Evolutionary conservation across 495 filamentous ascomycete genomes (phyloP).

Genomic region (Diplogelasinospora grovesii): DNA sequence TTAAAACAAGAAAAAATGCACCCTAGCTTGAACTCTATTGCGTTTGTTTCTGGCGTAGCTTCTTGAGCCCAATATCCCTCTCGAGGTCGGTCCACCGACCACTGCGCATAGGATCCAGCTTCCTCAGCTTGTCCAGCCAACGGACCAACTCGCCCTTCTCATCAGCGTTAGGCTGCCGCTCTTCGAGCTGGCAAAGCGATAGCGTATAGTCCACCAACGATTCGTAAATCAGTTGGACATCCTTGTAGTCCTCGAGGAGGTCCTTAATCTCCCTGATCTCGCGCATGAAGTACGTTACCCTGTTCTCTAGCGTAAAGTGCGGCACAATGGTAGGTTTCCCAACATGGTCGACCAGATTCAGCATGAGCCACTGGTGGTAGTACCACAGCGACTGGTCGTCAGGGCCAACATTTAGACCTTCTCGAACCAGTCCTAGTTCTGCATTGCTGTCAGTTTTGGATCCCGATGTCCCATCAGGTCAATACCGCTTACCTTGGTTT

Average conservation of each 20-base stretch:
- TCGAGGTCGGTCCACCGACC: constrained; percentile 64
- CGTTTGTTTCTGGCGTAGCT: too few species aligned
- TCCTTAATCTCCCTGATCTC: constrained; percentile 66
- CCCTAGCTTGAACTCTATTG: too few species aligned
- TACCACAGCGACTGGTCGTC: constrained; percentile 94
- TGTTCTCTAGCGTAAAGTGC: constrained; percentile 53
- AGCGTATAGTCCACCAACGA: constrained; percentile 60
- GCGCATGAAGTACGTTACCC: constrained; percentile 56
- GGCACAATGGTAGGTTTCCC: constrained; percentile 53
- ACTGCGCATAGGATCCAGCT: constrained; percentile 62
- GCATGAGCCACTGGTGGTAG: constrained; percentile 82
- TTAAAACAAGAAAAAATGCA: too few species aligned
- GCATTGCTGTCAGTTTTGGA: not conserved
- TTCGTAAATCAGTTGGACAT: constrained; percentile 77
- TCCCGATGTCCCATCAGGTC: not conserved
- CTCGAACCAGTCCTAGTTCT: constrained; percentile 69
- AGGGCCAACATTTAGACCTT: constrained; percentile 75
- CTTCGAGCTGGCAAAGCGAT: constrained; percentile 39
- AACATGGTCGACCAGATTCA: constrained; percentile 40
- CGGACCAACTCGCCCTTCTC: constrained; percentile 43
- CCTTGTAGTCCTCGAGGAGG: constrained; percentile 65
- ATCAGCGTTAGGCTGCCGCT: constrained; percentile 18
- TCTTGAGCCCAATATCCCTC: constrained; percentile 25
- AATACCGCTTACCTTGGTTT: constrained; percentile 52
- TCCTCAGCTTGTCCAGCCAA: constrained; percentile 60